These are phyloP conservation scores for Hygrocybe punicea DNA, from an alignment of 768 basidiomycete species.

Conservation along the genomic window DNA sequence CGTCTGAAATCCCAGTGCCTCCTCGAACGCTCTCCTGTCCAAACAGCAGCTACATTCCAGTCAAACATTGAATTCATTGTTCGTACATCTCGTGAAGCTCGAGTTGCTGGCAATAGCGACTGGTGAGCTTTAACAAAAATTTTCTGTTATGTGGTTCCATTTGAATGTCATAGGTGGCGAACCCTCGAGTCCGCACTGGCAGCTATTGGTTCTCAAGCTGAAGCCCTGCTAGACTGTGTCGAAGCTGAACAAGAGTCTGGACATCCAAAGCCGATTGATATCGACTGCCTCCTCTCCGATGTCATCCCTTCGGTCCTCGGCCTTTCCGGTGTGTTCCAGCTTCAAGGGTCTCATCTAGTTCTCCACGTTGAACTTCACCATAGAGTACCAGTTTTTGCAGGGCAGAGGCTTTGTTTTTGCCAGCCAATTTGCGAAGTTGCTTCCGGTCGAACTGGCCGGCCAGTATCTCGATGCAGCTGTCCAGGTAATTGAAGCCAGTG, in stretches of 20 bases:
- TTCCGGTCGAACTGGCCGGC: slow-evolving; percentile 68
- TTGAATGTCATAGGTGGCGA: slow-evolving; percentile 68
- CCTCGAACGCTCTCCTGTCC: slow-evolving; percentile 50
- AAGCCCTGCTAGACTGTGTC: slow-evolving; percentile 68
- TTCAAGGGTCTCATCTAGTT: not conserved
- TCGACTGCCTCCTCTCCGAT: slow-evolving; percentile 69
- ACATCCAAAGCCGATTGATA: slow-evolving; percentile 65
- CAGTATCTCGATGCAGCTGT: slow-evolving; percentile 89
- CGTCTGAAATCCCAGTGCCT: slow-evolving; percentile 44
- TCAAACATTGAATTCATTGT: slow-evolving; percentile 53
- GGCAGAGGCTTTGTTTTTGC: slow-evolving; percentile 94
- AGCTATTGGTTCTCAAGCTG: slow-evolving; percentile 75
- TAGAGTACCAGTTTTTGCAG: slow-evolving; percentile 90
- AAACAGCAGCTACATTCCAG: slow-evolving; percentile 55
- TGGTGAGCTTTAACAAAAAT: slow-evolving; percentile 48
- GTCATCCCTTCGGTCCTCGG: slow-evolving; percentile 75
- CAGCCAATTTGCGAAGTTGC: slow-evolving; percentile 74
- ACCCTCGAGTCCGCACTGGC: slow-evolving; percentile 83
- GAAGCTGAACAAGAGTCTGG: slow-evolving; percentile 72
- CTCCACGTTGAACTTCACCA: not conserved
- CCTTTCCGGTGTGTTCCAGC: slow-evolving; percentile 55
- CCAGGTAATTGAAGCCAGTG: slow-evolving; percentile 71
- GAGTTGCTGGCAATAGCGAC: slow-evolving; percentile 51
- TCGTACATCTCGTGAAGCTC: slow-evolving; percentile 50
- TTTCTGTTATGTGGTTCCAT: not conserved